These are phyloP conservation scores for Suillus subluteus DNA, from an alignment of 768 basidiomycete species.

Conservation along the genomic window DNA sequence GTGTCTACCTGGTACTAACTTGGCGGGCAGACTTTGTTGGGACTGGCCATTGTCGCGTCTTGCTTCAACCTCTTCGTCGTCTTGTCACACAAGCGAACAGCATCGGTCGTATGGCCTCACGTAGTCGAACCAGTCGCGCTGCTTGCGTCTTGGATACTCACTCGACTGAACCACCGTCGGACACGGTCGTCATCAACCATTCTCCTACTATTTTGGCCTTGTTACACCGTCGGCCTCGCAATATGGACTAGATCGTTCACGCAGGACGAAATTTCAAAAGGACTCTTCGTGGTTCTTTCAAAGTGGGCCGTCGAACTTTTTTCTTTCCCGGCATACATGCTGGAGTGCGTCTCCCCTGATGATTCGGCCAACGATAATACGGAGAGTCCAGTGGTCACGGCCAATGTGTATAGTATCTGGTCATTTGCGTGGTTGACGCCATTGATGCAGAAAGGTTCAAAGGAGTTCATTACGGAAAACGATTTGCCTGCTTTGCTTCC, in stretches of 20 bases:
- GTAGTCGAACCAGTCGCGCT: constrained; percentile 63
- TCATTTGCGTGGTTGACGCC: constrained; percentile 88
- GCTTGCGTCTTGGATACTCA: constrained; percentile 50
- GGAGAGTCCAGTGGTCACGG: constrained; percentile 74
- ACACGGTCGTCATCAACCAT: constrained; percentile 70
- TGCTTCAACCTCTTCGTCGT: constrained; percentile 46
- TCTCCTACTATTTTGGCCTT: constrained; percentile 83
- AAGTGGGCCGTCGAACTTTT: constrained; percentile 47
- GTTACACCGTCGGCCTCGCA: constrained; percentile 51
- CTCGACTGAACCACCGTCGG: constrained; percentile 71
- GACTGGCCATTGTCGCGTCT: constrained; percentile 51
- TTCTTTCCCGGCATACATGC: constrained; percentile 55
- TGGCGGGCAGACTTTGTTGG: constrained; percentile 47
- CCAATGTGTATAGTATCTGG: constrained; percentile 83
- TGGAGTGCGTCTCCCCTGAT: constrained; percentile 77
- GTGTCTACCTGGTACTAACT: background rate
- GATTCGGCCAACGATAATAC: constrained; percentile 41
- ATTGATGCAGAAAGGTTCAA: constrained; percentile 70
- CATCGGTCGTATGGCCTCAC: constrained; percentile 54
- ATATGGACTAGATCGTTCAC: constrained; percentile 66
- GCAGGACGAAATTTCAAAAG: constrained; percentile 32
- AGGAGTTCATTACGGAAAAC: constrained; percentile 74
- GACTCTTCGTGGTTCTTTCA: constrained; percentile 44
- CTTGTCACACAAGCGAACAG: constrained; percentile 32
- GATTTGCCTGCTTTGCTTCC: constrained; percentile 80